Conservation (phyloP, 805 yeast species). For the Lachancea sp. region DNA sequence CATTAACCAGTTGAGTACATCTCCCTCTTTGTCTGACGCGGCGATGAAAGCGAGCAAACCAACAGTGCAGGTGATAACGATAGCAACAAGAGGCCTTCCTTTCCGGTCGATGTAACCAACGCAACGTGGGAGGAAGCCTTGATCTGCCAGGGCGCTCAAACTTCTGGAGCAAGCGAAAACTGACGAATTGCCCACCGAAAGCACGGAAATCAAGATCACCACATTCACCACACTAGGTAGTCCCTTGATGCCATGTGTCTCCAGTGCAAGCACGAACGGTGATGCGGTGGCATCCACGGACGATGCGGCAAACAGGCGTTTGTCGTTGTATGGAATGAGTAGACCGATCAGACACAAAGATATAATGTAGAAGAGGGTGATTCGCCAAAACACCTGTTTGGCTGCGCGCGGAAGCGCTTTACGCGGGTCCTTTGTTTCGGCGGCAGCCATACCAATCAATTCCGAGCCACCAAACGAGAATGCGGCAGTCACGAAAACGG, state of each 20-base stretch:
- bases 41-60: slow-evolving; percentile 56
- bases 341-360: slow-evolving; percentile 41
- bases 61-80: slow-evolving; percentile 42
- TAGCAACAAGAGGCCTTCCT: slow-evolving; percentile 62
- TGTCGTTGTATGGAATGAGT: slow-evolving; percentile 51
- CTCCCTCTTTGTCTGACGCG: slow-evolving; percentile 45
- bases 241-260: slow-evolving; percentile 55
- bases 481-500: slow-evolving; percentile 50
- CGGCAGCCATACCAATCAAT: slow-evolving; percentile 45
- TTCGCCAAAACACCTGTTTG: slow-evolving; percentile 53
- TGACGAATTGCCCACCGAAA: slow-evolving; percentile 70
- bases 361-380: slow-evolving; percentile 41
- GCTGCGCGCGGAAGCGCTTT: slow-evolving; percentile 46
- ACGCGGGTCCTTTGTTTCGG: slow-evolving; percentile 44
- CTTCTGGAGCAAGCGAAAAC: slow-evolving; percentile 66
- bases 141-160: slow-evolving; percentile 53
- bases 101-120: slow-evolving; percentile 56
- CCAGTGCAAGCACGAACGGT: slow-evolving; percentile 71
- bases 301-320: slow-evolving; percentile 39
- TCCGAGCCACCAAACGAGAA: slow-evolving; percentile 52
- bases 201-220: slow-evolving; percentile 57
- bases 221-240: slow-evolving; percentile 62
- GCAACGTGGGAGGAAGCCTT: slow-evolving; percentile 54
- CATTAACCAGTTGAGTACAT: slow-evolving; percentile 57
- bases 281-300: slow-evolving; percentile 60